phyloP scores from a whole-genome alignment of 306 rosid genomes.

The Alnus rubra region DNA sequence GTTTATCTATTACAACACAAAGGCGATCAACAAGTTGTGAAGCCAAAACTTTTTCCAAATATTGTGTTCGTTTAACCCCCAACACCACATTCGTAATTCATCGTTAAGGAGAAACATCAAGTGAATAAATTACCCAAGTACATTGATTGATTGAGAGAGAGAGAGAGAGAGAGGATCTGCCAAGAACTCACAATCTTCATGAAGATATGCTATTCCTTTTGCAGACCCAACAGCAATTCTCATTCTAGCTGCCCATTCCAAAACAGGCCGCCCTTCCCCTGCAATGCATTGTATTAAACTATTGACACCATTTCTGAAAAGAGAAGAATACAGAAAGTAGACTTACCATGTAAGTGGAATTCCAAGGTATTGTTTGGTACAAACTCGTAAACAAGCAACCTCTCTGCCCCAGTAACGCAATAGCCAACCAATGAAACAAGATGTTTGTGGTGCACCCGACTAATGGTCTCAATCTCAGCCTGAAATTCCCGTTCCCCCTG shows the following conservation, averaged over 20 bases:
- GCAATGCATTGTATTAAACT: slow-evolving; percentile 22
- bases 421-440: slow-evolving; percentile 53
- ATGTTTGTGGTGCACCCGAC: slow-evolving; percentile 60
- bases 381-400: slow-evolving; percentile 54
- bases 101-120: background rate
- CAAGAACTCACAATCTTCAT: slow-evolving; percentile 53
- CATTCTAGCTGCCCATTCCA: slow-evolving; percentile 49
- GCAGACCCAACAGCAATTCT: slow-evolving; percentile 54
- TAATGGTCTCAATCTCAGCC: slow-evolving; percentile 56
- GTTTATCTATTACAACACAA: no score
- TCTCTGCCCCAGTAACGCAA: slow-evolving; percentile 39
- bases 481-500: slow-evolving; percentile 61
- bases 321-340: background rate
- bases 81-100: background rate
- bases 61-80: no score
- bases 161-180: slow-evolving; percentile 4
- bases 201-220: slow-evolving; percentile 62
- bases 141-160: background rate
- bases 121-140: background rate
- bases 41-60: no score
- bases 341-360: slow-evolving; percentile 56
- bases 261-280: slow-evolving; percentile 37
- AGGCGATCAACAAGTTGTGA: no score
- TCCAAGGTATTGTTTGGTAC: slow-evolving; percentile 56
- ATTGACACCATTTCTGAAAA: slow-evolving; percentile 12